Evolutionary conservation across 176 grass and related monocot species (phyloP), one percentile per base, ranked within the genome.

Genomic region (Oropetium thomaeum): DNA sequence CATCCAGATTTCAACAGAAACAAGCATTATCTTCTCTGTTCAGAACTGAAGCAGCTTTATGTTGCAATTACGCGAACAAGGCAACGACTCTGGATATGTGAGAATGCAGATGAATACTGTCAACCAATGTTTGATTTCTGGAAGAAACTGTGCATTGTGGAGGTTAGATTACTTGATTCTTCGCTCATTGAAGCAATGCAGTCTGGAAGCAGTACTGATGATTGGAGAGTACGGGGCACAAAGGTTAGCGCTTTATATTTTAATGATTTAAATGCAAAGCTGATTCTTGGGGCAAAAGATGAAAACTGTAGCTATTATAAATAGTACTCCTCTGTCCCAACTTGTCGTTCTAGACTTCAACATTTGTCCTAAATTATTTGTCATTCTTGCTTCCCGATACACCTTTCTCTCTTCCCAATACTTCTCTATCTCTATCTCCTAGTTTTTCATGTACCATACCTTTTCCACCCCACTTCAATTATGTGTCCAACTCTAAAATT

Each of bases 1-100:
- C 87, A 82, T 87, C 85, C 88, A 0, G 76, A 10, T 53, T 97
- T 97, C 1, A 80, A 93, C 30, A 75, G 69, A 68, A 82, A 84
- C 49, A 79, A 58, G 58, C 85, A 93, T 70, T 62, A 85, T 89
- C 85, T 93, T 42, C 81, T 97, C 51, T 97, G 90, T 72, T 97
- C 90, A 77, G 93, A 97, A 74, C 78, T 97, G 71, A 97, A 97
- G 85, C 93, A 97, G 73, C 80, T 97, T 0, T 97, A 97, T 93
- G 93, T 97, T 16, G 93, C 90, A 23, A 89, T 97, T 51, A 93
- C 93, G n/a, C 81, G 90, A 52, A 90, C 93, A 31, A 90, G 78
- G 74, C 93, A 97, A 88, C 83, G 93, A 53, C 42, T 97, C 0
- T 97, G 93, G 93, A 89, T 97, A 70, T 91, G 85, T 91, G 93